Evolutionary conservation across 208 protist genomes (phyloP), one percentile per base, ranked within the genome.

Genomic region (Leishmania aethiopica): DNA sequence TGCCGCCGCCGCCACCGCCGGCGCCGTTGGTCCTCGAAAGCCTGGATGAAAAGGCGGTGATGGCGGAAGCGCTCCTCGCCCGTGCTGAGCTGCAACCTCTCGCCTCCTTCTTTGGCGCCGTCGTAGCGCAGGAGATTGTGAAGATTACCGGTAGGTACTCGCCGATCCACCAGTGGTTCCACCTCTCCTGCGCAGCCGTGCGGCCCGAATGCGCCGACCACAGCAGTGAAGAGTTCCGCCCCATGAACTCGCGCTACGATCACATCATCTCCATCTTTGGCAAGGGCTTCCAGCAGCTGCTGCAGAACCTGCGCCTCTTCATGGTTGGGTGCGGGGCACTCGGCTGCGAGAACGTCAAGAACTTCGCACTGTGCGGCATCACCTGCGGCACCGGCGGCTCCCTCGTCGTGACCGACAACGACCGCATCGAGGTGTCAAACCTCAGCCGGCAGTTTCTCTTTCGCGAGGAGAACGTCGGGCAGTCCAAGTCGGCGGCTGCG

Each of bases 401-500:
- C 11, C 80, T 99, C 19, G 89, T 94, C 45, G 94, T 99, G 13
- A 99, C 99, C 8, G 99, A 99, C 92, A 99, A 99, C 93, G 99
- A 99, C 86, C 96, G 94, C 40, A 99, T 99, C 85, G 99, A 99
- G 88, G 98, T 99, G 79, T 99, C 97, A 19, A 99, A 99, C 90
- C 93, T 99, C 10, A 99, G 97, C 82, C 91, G 99, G 45, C 99
- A 99, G 91, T 99, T 99, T 88, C 94, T 99, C 37, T 99, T 99
- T 93, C 95, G 99, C 72, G 86, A 97, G 66, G 92, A 93, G 37
- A 99, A 99, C 90, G 95, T 99, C 28, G 91, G 93, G 25, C 94
- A 99, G 88, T 84, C 98, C 49, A 99, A 99, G 88, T 99, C 98
- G 0, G 88, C 94, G 11, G 93, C 90, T 22, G 99, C 99, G 2